Conservation (phyloP, 23 red algal genomes). For the Gracilariopsis chorda region DNA sequence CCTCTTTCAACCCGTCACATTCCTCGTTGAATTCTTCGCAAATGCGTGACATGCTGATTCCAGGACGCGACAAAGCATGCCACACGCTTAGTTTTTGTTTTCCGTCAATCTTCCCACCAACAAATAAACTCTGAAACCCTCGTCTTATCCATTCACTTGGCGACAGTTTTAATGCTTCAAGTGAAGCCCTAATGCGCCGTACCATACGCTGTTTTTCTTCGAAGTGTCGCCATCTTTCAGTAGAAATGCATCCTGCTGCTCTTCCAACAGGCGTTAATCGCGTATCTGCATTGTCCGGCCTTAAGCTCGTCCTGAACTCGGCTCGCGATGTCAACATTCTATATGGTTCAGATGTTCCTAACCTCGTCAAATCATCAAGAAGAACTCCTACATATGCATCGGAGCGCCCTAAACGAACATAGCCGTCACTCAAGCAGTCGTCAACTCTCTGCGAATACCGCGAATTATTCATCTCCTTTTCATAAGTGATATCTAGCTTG, state of each 20-base stretch:
- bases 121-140: conserved; percentile 20
- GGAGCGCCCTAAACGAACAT: conserved; percentile 32
- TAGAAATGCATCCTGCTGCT: conserved; percentile 11
- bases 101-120: neutral
- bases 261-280: conserved; percentile 66
- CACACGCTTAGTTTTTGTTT: conserved; percentile 1
- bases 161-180: neutral
- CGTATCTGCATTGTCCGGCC: conserved; percentile 74
- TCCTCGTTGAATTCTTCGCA: neutral
- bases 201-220: neutral
- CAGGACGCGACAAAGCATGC: conserved; percentile 5
- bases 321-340: conserved; percentile 76
- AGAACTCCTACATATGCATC: conserved; percentile 83
- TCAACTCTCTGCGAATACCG: neutral
- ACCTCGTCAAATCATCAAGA: conserved; percentile 66
- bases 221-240: conserved; percentile 13
- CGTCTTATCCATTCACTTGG: conserved; percentile 25
- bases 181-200: neutral
- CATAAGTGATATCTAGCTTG: neutral
- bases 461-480: neutral
- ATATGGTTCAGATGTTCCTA: conserved; percentile 76
- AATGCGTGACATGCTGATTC: neutral
- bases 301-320: conserved; percentile 60
- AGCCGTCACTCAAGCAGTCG: neutral
- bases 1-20: neutral